Evolutionary conservation across 441 rosid species (phyloP).

Genomic region (Breynia disticha): DNA sequence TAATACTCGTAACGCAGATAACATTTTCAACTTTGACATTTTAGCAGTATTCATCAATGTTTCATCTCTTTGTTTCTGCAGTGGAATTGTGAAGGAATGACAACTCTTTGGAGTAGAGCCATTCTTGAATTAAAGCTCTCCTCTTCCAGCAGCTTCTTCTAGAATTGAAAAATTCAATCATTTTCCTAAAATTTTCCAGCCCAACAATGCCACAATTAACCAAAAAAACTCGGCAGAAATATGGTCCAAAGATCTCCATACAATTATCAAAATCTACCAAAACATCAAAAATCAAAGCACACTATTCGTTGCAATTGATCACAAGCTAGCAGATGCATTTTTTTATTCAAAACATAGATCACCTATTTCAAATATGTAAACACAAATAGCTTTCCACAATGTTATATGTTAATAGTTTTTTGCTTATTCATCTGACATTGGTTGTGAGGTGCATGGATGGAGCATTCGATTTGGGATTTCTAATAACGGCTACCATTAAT

Average conservation of each 20-base stretch:
- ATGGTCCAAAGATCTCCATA: conserved; percentile 15
- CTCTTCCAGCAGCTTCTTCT: too few species aligned
- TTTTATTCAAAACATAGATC: conserved; percentile 20
- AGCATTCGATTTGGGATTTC: conserved; percentile 56
- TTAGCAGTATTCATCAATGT: too few species aligned
- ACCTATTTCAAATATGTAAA: too few species aligned
- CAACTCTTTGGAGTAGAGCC: too few species aligned
- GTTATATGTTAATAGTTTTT: background rate
- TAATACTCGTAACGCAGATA: too few species aligned
- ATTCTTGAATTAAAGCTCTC: too few species aligned
- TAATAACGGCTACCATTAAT: conserved; percentile 53
- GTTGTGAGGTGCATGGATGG: conserved; percentile 65
- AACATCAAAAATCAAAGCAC: conserved; percentile 21
- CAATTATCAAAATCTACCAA: conserved; percentile 17
- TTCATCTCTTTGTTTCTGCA: too few species aligned
- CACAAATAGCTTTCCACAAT: background rate
- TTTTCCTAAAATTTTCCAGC: conserved; percentile 19
- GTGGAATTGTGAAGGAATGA: too few species aligned
- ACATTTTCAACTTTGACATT: too few species aligned
- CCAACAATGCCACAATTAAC: conserved; percentile 15
- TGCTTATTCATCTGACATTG: conserved; percentile 26
- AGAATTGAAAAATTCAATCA: too few species aligned
- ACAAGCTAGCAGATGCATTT: conserved; percentile 19
- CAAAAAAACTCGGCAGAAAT: conserved; percentile 20
- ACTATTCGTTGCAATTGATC: conserved; percentile 15